These are phyloP conservation scores for Rauvolfia tetraphylla DNA, from an alignment of 257 asterid genomes.

Conservation along the genomic window DNA sequence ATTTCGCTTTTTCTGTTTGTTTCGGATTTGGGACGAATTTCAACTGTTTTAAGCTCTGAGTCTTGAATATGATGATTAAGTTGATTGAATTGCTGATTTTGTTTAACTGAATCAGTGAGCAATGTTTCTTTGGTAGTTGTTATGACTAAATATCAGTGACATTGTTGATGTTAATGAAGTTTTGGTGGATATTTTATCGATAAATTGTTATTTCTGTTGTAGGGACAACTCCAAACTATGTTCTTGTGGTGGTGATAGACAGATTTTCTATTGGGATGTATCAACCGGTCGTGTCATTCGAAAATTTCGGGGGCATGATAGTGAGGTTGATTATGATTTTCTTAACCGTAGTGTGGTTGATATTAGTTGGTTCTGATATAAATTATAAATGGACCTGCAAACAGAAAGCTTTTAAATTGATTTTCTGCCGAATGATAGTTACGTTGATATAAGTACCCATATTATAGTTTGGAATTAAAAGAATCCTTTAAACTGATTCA, in stretches of 20 bases:
- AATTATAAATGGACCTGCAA: no score
- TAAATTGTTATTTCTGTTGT: neutral
- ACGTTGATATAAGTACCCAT: no score
- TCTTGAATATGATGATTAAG: neutral
- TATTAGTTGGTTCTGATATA: no score
- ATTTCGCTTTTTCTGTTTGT: neutral
- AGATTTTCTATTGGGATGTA: constrained; percentile 97
- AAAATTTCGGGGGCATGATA: constrained; percentile 95
- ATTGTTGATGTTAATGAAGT: neutral
- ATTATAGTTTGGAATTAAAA: no score
- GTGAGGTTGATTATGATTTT: constrained; percentile 53
- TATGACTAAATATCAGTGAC: neutral
- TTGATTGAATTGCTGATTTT: neutral
- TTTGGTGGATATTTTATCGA: neutral
- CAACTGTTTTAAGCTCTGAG: neutral
- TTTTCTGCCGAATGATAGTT: no score
- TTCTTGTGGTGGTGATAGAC: constrained; percentile 96
- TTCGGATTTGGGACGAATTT: neutral
- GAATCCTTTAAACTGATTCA: no score
- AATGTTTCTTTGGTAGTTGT: neutral
- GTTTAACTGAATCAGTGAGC: neutral
- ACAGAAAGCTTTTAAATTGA: no score
- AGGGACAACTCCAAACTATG: constrained; percentile 86
- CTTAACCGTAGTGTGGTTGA: neutral
- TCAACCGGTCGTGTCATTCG: constrained; percentile 86